Evolutionary conservation across 1,139 yeast genomes (phyloP).

Genomic region (Yamadazyma sp.): DNA sequence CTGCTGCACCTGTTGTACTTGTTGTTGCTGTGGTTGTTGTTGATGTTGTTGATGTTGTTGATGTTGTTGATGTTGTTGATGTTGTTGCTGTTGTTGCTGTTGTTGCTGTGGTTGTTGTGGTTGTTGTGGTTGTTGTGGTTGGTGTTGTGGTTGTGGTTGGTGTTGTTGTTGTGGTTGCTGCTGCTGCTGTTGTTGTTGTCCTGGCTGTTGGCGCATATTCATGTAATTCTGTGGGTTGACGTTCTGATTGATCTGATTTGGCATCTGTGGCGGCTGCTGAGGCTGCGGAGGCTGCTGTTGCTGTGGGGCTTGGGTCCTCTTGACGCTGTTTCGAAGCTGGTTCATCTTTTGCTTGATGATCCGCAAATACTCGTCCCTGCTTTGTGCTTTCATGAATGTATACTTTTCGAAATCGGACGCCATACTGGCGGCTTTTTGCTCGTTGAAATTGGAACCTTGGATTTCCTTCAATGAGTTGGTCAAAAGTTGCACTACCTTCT

Average conservation of each 20-base stretch:
- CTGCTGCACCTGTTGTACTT: background rate
- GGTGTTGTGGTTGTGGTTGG: background rate
- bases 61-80: too few species aligned
- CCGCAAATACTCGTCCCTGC: conserved; percentile 42
- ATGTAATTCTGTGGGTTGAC: background rate
- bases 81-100: conserved; percentile 4
- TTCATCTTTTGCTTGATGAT: conserved; percentile 41
- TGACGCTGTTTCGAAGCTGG: conserved; percentile 32
- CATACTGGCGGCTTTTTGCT: conserved; percentile 39
- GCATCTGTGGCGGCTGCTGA: conserved; percentile 1
- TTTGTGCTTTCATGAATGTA: conserved; percentile 39
- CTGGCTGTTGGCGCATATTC: conserved; percentile 1
- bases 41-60: too few species aligned
- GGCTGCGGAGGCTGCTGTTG: background rate
- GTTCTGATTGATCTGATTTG: conserved; percentile 7
- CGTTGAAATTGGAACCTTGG: conserved; percentile 36
- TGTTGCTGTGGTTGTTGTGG: background rate
- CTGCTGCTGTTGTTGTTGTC: conserved; percentile 11
- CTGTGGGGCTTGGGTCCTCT: conserved; percentile 14
- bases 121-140: too few species aligned
- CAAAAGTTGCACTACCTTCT: conserved; percentile 42
- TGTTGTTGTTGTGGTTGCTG: background rate
- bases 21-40: background rate
- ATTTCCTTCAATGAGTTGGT: conserved; percentile 41
- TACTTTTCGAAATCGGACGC: conserved; percentile 48